Base-by-base conservation (phyloP, 2,329 filamentous ascomycete species). In the Venturia asperata region DNA sequence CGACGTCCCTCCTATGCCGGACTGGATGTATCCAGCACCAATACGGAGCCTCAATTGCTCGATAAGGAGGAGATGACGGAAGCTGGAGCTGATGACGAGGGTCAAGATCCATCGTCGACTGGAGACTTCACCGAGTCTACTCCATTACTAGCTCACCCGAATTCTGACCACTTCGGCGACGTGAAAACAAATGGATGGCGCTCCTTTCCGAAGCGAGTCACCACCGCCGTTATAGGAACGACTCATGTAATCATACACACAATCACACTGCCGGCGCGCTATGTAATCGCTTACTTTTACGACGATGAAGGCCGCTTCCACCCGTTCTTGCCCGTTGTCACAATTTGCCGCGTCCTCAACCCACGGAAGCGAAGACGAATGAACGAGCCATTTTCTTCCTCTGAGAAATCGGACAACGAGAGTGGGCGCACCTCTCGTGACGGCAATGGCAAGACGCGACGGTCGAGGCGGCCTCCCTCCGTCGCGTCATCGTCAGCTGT, bases 201-300 rank as follows among this genome's bases (percentile, higher is more conserved):
- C 19, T 21, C 80, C 42, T 78, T 91, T 67, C 87, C 90, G 21
- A 84, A 87, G 75, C 85, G 86, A 70, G 82, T 97, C 67, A 87
- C 87, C 52, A 83, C 84, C 66, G 85, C 86, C 66, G 79, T 97
- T 66, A 82, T 93, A 67, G 86, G 88, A 70, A 89, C 90, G 6
- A 81, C 96, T 70, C 86, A 87, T 69, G 90, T 90, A 78, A 81
- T 97, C 60, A 77, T 96, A 65, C 88, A 89, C 62, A 90, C 90
- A 17, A 78, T 97, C 67, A 84, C 89, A 34, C 87, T 89, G 27
- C 93, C 93, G 0, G 90, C 88, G 21, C 84, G 92, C 62, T 97
- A 93, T 76, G 77, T 96, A 65, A 85, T 92, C 67, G 88, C 90
- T 69, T 92, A 85, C 73, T 88, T 97, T 71, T 93, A 90, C 77